phyloP scores from a whole-genome alignment of 2,329 filamentous ascomycete genomes.

The Myriosclerotinia curreyana region DNA sequence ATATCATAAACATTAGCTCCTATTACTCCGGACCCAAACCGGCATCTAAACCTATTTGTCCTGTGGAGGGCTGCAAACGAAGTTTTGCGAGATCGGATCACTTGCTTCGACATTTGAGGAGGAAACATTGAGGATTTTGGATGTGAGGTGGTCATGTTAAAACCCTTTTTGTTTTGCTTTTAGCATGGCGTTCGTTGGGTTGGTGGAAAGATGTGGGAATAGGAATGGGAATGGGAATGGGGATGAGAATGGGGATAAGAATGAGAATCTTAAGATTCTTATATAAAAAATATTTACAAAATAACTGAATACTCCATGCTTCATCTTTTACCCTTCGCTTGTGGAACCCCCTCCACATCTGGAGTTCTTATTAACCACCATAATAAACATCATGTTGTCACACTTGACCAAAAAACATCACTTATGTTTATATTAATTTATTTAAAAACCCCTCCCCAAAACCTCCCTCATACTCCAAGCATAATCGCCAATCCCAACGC shows the following conservation, averaged over 20 bases:
- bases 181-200: slow-evolving; percentile 2
- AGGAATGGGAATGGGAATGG: not conserved
- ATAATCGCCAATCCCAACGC: slow-evolving; percentile 15
- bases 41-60: not conserved
- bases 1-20: no score
- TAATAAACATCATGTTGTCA: not conserved
- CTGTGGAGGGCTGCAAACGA: not conserved
- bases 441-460: not conserved
- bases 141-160: not conserved
- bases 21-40: not conserved
- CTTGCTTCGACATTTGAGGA: slow-evolving; percentile 14
- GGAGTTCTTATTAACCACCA: not conserved
- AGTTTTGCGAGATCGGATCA: slow-evolving; percentile 14
- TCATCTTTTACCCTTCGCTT: not conserved
- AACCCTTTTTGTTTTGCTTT: not conserved
- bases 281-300: no score
- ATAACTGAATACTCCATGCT: not conserved
- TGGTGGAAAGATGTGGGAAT: no score
- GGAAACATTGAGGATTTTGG: not conserved
- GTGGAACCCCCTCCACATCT: not conserved
- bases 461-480: not conserved
- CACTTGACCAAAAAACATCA: not conserved
- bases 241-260: no score
- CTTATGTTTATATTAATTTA: not conserved
- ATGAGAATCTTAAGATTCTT: no score